phyloP scores from a whole-genome alignment of 441 rosid species.

The Iberis amara region DNA sequence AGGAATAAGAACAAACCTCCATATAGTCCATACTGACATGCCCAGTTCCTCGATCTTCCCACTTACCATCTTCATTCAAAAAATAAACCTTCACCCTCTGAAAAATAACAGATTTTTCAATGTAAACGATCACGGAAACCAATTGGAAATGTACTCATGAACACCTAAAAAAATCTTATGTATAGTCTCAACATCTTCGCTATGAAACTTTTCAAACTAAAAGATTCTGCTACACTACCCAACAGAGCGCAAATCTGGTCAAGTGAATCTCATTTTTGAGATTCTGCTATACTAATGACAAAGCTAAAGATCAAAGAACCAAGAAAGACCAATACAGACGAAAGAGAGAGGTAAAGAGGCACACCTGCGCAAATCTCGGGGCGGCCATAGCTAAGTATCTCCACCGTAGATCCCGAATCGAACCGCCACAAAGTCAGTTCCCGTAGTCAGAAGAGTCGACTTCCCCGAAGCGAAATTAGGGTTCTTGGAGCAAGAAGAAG shows the following conservation, averaged over 20 bases:
- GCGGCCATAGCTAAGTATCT: conserved; percentile 52
- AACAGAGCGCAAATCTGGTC: too few relatives aligned
- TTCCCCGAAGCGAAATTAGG: conserved; percentile 43
- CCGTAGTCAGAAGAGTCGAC: conserved; percentile 3
- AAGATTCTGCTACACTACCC: too few relatives aligned
- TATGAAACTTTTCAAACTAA: too few relatives aligned
- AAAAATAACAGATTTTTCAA: background rate
- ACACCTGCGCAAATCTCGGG: conserved; percentile 73
- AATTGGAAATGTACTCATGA: too few relatives aligned
- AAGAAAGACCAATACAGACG: too few relatives aligned
- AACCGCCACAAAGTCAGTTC: conserved; percentile 11
- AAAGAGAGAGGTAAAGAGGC: conserved; percentile 19
- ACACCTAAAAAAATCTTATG: too few relatives aligned
- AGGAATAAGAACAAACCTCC: conserved; percentile 49
- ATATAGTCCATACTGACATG: conserved; percentile 69
- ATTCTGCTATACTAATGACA: too few relatives aligned
- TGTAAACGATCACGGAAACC: too few relatives aligned
- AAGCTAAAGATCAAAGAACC: too few relatives aligned
- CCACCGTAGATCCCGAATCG: conserved; percentile 25
- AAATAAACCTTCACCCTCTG: conserved; percentile 92
- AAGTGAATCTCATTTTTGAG: too few relatives aligned
- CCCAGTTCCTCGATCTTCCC: conserved; percentile 98
- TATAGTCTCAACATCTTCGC: too few relatives aligned
- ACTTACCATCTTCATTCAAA: conserved; percentile 71
- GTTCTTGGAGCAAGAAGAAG: conserved; percentile 31